These are phyloP conservation scores for Botrytis pseudocinerea DNA, from an alignment of 2,329 filamentous ascomycete genomes.

Conservation along the genomic window DNA sequence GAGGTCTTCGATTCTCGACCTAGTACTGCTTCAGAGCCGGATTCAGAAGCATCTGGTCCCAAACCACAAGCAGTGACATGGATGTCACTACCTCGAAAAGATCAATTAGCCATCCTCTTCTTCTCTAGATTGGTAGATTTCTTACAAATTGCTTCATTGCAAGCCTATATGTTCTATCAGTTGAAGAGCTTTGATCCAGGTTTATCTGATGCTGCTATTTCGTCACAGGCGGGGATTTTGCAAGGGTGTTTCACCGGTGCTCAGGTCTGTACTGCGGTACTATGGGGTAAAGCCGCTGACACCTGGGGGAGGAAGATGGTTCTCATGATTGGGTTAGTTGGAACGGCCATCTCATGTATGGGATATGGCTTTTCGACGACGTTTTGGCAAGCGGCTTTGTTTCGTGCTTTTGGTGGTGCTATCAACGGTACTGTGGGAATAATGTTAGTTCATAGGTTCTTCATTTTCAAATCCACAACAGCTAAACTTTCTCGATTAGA, in stretches of 20 bases:
- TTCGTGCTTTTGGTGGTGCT: slow-evolving; percentile 70
- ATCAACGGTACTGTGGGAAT: slow-evolving; percentile 75
- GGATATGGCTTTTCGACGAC: slow-evolving; percentile 68
- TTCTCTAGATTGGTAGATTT: slow-evolving; percentile 80
- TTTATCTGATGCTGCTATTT: slow-evolving; percentile 63
- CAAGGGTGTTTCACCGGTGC: slow-evolving; percentile 78
- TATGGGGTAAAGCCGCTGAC: slow-evolving; percentile 74
- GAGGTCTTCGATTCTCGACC: slow-evolving; percentile 4
- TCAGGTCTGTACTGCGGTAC: slow-evolving; percentile 78
- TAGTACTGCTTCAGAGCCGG: slow-evolving; percentile 8
- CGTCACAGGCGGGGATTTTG: slow-evolving; percentile 74
- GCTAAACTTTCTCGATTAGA: slow-evolving; percentile 44
- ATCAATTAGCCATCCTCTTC: slow-evolving; percentile 75
- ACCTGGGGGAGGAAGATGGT: slow-evolving; percentile 75
- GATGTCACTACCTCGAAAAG: slow-evolving; percentile 72
- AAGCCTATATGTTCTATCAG: slow-evolving; percentile 81
- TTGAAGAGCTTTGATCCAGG: slow-evolving; percentile 70
- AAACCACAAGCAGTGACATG: slow-evolving; percentile 56
- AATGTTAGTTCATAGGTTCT: slow-evolving; percentile 56
- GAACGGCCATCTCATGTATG: slow-evolving; percentile 59
- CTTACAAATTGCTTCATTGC: slow-evolving; percentile 69
- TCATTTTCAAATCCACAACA: neutral
- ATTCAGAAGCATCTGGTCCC: slow-evolving; percentile 17
- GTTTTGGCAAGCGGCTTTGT: slow-evolving; percentile 73
- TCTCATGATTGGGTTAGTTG: slow-evolving; percentile 71